Evolutionary conservation across 108 stramenopile species (phyloP), one percentile per base, ranked within the genome.

Genomic region (Mediolabrus comicus): DNA sequence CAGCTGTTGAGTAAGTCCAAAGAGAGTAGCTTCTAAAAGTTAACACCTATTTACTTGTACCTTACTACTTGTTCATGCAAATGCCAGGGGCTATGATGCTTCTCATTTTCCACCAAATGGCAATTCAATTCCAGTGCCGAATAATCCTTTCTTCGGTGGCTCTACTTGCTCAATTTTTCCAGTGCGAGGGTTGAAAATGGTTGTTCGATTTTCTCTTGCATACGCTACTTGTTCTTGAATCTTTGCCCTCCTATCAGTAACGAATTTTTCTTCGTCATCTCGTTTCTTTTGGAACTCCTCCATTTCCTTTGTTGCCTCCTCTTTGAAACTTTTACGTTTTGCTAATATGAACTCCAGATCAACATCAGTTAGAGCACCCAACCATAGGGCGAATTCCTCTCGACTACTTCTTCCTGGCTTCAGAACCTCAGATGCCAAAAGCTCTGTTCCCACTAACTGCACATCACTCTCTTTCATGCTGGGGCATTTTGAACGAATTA

Each of bases 341-440:
- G 71, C 74, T 34, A 95, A 67, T 46, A 91, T 79, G 0, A 71
- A 72, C 67, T 86, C 74, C 32, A 93, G 53, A 19, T 96, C 94
- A n/a, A 64, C 83, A 29, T 78, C 84, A 28, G 71, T 85, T 69
- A 96, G 65, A 17, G 86, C 80, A 32, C 74, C 84, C 17, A 96
- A 53, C 94, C 94, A 96, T 12, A 66, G 29, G 6, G 90, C 93
- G 70, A 88, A 94, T 52, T 94, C 87, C 65, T 91, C 82, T 62
- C 82, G 67, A 3, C 74, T 87, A 35, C 86, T 82, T 71, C 79
- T 52, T 26, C 85, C 90, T 3, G 87, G 83, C 41, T 71, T 60
- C 6, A 94, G 74, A 36, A 94, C 70, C 53, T 94, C 93, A 9
- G 88, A 69, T 29, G 86, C 86, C 26, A 94, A 65, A 38, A 94